Evolutionary conservation across 768 basidiomycete genomes (phyloP).

Genomic region (Phlegmacium glaucopus): DNA sequence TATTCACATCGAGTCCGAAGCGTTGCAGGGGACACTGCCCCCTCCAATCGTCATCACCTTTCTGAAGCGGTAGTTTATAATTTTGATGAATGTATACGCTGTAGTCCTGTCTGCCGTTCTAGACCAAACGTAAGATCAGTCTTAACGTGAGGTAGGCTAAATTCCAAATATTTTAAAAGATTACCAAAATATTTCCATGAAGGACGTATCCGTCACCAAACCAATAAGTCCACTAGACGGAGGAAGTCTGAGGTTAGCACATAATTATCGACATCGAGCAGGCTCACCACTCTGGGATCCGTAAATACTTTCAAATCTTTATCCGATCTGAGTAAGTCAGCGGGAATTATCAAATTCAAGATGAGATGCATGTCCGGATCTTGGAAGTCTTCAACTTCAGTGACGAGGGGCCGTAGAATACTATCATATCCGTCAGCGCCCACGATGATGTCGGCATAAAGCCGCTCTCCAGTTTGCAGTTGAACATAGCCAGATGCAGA

Average conservation of each 20-base stretch:
- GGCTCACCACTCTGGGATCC: conserved; percentile 28
- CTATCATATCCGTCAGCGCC: conserved; percentile 58
- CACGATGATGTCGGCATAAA: conserved; percentile 51
- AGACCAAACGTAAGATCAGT: conserved; percentile 1
- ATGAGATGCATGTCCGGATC: conserved; percentile 22
- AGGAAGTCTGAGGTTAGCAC: not conserved
- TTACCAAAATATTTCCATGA: conserved; percentile 26
- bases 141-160: no score
- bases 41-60: conserved; percentile 29
- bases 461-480: conserved; percentile 37
- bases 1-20: conserved; percentile 29
- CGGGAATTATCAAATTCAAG: conserved; percentile 30
- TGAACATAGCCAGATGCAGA: conserved; percentile 30
- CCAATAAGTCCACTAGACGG: conserved; percentile 15
- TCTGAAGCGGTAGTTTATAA: conserved; percentile 16
- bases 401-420: conserved; percentile 30
- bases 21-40: conserved; percentile 27
- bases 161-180: conserved; percentile 2
- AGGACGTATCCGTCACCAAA: conserved; percentile 22
- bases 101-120: conserved; percentile 26
- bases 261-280: not conserved
- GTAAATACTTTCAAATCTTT: conserved; percentile 27
- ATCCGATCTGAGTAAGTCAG: conserved; percentile 26
- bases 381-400: conserved; percentile 18
- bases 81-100: conserved; percentile 23